Evolutionary conservation across 108 stramenopile species (phyloP).

Genomic region (Asterionellopsis glacialis): DNA sequence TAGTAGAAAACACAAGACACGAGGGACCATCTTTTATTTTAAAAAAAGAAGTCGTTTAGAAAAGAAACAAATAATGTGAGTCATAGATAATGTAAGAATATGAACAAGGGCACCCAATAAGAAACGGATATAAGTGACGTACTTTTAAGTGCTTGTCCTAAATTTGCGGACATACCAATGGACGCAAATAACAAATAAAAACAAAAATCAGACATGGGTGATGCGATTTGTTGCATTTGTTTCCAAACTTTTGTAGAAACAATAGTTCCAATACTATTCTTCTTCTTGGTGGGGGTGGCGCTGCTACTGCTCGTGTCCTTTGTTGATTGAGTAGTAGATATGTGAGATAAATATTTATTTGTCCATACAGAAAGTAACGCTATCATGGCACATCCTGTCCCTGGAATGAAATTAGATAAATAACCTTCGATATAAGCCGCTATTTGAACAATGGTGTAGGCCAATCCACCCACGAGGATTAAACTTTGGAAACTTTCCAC

Average conservation of each 20-base stretch:
- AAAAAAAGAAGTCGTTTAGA: no score
- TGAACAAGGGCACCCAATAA: no score
- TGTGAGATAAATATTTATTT: no score
- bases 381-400: conserved; percentile 59
- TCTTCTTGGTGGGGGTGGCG: no score
- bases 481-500: conserved; percentile 2
- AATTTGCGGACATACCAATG: conserved; percentile 54
- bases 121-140: no score
- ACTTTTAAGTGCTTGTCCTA: conserved; percentile 35
- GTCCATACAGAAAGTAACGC: conserved; percentile 24
- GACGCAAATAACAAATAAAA: conserved; percentile 66
- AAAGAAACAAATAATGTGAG: no score
- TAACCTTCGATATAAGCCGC: conserved; percentile 17
- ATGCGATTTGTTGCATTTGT: conserved; percentile 23
- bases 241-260: no score
- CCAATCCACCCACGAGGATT: conserved; percentile 9
- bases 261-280: no score
- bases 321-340: no score
- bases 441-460: not conserved
- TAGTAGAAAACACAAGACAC: conserved; percentile 38
- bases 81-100: no score
- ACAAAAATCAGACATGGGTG: conserved; percentile 35
- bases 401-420: conserved; percentile 35
- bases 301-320: no score
- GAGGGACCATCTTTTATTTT: conserved; percentile 14